These are phyloP conservation scores for Coelastrella sp. DNA, from an alignment of 139 green algal species.

Conservation along the genomic window DNA sequence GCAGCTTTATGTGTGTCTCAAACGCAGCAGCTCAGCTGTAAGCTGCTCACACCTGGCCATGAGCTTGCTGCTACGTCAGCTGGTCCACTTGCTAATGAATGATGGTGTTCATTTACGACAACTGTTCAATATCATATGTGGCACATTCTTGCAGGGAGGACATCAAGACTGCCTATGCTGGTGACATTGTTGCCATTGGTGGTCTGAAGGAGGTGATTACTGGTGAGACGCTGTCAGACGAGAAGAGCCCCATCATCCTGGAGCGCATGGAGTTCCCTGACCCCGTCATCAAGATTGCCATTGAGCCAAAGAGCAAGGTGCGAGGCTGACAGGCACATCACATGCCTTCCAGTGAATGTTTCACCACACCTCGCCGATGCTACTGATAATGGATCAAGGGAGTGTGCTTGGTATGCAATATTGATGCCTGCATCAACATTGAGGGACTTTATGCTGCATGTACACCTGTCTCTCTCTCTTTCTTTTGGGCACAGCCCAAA, in stretches of 20 bases:
- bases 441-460: not conserved
- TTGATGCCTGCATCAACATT: not conserved
- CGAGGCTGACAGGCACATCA: not conserved
- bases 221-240: constrained; percentile 95
- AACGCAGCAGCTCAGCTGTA: too few relatives aligned
- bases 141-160: constrained; percentile 79
- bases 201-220: constrained; percentile 97
- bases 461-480: too few relatives aligned
- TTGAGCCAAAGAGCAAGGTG: constrained; percentile 98
- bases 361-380: too few relatives aligned
- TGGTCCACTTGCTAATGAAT: too few relatives aligned
- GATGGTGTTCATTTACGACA: too few relatives aligned
- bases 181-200: constrained; percentile 97
- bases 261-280: constrained; percentile 99
- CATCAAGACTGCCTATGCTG: constrained; percentile 77
- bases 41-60: too few relatives aligned
- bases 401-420: too few relatives aligned
- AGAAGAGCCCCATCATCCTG: constrained; percentile 92
- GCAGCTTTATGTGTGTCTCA: too few relatives aligned
- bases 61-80: too few relatives aligned
- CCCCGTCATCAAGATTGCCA: constrained; percentile 99
- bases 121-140: not conserved
- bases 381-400: too few relatives aligned
- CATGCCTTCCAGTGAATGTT: not conserved
- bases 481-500: too few relatives aligned